Evolutionary conservation across 2,329 filamentous ascomycete genomes (phyloP).

Genomic region (Trichophyton equinum): DNA sequence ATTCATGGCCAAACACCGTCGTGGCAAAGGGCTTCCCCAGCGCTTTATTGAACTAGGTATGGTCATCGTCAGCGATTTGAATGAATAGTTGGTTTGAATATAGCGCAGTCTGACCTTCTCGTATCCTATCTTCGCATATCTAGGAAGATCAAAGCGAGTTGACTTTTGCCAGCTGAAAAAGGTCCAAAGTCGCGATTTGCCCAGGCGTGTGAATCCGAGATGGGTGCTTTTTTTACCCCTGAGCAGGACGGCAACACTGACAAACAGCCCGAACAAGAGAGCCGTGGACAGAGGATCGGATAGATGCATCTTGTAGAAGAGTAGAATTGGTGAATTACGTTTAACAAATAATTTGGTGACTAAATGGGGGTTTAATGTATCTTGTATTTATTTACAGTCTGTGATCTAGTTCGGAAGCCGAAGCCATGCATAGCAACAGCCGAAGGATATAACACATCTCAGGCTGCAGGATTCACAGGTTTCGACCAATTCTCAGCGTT

Average conservation of each 20-base stretch:
- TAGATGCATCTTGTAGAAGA: neutral
- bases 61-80: neutral
- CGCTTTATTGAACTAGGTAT: neutral
- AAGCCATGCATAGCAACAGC: neutral
- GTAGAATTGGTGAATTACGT: neutral
- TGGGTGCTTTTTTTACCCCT: neutral
- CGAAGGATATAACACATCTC: neutral
- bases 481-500: neutral
- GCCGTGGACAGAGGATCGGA: neutral
- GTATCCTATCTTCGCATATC: neutral
- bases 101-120: neutral
- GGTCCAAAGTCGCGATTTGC: neutral
- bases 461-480: neutral
- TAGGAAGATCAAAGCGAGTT: neutral
- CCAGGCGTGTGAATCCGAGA: neutral
- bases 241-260: neutral
- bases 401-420: neutral
- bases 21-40: neutral
- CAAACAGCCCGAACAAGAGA: neutral
- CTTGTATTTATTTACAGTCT: neutral
- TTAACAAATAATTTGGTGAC: neutral
- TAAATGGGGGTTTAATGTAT: neutral
- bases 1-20: neutral
- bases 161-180: neutral
- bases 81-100: neutral